Base-by-base conservation (phyloP, 805 yeast species). In the Brettanomyces bruxellensis region DNA sequence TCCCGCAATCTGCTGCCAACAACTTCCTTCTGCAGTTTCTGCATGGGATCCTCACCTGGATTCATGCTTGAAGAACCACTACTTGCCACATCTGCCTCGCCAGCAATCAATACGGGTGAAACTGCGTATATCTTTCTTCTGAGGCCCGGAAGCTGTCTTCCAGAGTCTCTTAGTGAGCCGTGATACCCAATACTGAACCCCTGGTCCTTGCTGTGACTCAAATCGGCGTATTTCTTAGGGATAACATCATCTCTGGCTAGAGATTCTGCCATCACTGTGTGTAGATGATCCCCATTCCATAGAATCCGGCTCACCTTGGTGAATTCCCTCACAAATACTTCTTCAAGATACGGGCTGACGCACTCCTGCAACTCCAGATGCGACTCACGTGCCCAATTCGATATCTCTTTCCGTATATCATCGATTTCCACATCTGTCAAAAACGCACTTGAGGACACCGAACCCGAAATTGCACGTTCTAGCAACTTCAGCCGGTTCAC, bases 301-400 rank as follows among this genome's bases (percentile, higher is more conserved):
- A 66, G 34, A n/a, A 65, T 47, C 48, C 58, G 61, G 24, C 59
- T 54, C 4, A 66, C 51, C 34, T 56, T 56, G 23, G 61, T 53
- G 42, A 61, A 62, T 32, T 58, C 54, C 14, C 52, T 53, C 25
- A 64, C 49, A 4, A 64, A 46, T 3, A 53, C 49, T 25, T 56
- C 49, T 3, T 62, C 56, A 37, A 62, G 45, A 40, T 57, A 64
- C 7, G 67, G 68, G 1, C 51, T 50, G 12, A 66, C 56, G 22
- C 55, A 55, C 1, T 65, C 53, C 46, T 66, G 70, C 34, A 66
- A 47, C 46, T 64, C 68, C 41, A 58, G 54, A 53, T 66, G 70
- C 3, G 68, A 57, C 7, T 45, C 40, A 49, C 64, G 67, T 1
- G 67, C 52, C 69, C 69, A 65, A 13, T 50, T 50, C 14, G 51